These are phyloP conservation scores for Wickerhamomyces tratensis DNA, from an alignment of 805 yeast species.

Conservation along the genomic window DNA sequence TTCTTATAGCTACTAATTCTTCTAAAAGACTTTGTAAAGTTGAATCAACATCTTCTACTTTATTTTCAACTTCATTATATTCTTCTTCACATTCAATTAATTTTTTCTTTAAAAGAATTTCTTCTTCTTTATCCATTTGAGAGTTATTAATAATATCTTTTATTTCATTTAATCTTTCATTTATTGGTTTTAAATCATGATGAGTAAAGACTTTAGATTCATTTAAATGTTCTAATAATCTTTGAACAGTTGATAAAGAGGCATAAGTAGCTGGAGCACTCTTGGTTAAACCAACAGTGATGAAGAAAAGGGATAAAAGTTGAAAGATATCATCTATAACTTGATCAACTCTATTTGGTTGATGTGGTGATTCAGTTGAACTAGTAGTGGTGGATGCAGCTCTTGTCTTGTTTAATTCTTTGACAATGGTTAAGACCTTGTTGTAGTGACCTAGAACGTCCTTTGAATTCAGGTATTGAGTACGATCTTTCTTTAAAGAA, in stretches of 20 bases:
- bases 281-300: constrained; percentile 85
- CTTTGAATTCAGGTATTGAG: constrained; percentile 54
- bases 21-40: constrained; percentile 43
- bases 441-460: constrained; percentile 57
- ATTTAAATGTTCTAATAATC: constrained; percentile 71
- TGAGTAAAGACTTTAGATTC: constrained; percentile 78
- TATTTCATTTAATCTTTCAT: constrained; percentile 64
- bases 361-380: constrained; percentile 12
- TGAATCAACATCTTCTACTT: constrained; percentile 43
- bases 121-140: constrained; percentile 37
- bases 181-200: constrained; percentile 74
- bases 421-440: constrained; percentile 42
- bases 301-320: constrained; percentile 72
- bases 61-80: constrained; percentile 45
- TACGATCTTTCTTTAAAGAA: constrained; percentile 50
- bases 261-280: constrained; percentile 94
- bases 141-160: constrained; percentile 38
- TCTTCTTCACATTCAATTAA: constrained; percentile 51
- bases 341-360: constrained; percentile 49
- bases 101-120: constrained; percentile 53
- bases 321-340: constrained; percentile 87
- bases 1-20: constrained; percentile 51
- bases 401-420: constrained; percentile 44
- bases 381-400: constrained; percentile 20
- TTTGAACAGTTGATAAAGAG: constrained; percentile 76